These are phyloP conservation scores for Lathyrus oleraceus DNA, from an alignment of 306 rosid genomes.

Conservation along the genomic window DNA sequence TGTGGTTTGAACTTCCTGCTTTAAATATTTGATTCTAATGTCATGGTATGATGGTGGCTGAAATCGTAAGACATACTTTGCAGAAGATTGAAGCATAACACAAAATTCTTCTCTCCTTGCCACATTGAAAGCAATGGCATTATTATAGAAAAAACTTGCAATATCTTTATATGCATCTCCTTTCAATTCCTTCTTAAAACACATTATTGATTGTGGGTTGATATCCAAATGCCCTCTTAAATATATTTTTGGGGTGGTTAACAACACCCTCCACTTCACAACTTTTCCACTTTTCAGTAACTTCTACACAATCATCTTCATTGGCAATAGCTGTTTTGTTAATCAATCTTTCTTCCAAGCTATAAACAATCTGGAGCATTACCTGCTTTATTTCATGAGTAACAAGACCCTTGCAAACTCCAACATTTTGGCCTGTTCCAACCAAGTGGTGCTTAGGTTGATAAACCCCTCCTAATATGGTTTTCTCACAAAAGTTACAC, in stretches of 20 bases:
- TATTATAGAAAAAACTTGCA: not conserved
- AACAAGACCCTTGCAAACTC: not conserved
- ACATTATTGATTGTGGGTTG: not conserved
- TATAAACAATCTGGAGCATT: not conserved
- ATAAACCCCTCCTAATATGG: not conserved
- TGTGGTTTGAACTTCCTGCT: not conserved
- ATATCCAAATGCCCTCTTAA: not conserved
- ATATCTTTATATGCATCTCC: not conserved
- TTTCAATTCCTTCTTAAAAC: not conserved
- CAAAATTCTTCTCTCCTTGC: not conserved
- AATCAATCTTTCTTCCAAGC: not conserved
- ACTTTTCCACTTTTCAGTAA: not conserved
- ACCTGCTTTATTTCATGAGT: not conserved
- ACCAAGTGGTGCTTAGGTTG: not conserved
- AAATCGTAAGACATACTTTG: not conserved
- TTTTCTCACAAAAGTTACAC: not conserved
- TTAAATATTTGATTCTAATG: slow-evolving; percentile 2
- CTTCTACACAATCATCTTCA: not conserved
- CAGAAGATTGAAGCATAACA: not conserved
- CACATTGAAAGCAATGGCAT: not conserved
- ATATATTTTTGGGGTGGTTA: not conserved
- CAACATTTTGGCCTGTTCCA: not conserved
- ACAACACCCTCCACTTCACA: not conserved
- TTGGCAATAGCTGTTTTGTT: not conserved
- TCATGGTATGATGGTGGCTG: not conserved